Percentiles rank a stretch among this genome's conserved stretches.
phyloP scores from a whole-genome alignment of 2,329 filamentous ascomycete species.

The Chaetomium sp. region DNA sequence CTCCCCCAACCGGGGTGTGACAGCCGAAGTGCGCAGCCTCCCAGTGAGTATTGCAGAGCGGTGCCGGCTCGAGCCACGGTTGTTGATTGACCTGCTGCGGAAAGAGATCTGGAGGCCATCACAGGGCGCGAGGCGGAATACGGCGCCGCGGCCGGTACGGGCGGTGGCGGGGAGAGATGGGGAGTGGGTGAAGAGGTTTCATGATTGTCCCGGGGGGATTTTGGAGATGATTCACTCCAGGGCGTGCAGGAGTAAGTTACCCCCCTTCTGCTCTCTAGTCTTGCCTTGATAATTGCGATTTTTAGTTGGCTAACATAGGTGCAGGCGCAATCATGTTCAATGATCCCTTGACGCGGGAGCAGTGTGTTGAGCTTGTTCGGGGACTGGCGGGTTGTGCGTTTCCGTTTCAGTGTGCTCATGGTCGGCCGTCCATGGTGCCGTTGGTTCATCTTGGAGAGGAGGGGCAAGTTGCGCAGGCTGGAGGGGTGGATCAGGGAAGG shows the following conservation, averaged over 20 bases:
- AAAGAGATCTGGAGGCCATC: slow-evolving; percentile 62
- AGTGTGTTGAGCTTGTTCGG: slow-evolving; percentile 53
- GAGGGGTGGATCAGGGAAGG: not conserved
- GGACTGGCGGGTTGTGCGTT: slow-evolving; percentile 59
- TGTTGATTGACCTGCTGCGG: slow-evolving; percentile 69
- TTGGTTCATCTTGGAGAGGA: slow-evolving; percentile 44
- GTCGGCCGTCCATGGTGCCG: slow-evolving; percentile 59
- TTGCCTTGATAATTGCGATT: not conserved
- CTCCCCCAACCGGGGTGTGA: not conserved
- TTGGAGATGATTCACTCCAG: slow-evolving; percentile 70
- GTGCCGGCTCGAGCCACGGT: slow-evolving; percentile 62
- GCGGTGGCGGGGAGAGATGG: slow-evolving; percentile 11
- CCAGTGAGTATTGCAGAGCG: slow-evolving; percentile 70
- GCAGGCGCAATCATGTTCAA: slow-evolving; percentile 77
- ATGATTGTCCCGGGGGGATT: slow-evolving; percentile 66
- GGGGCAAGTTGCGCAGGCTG: not conserved
- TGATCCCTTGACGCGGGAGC: slow-evolving; percentile 50
- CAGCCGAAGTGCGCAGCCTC: slow-evolving; percentile 35
- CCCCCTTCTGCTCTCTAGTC: not conserved
- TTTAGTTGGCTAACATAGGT: not conserved
- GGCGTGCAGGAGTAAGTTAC: slow-evolving; percentile 60
- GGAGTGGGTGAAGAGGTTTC: slow-evolving; percentile 56
- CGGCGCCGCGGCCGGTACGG: not conserved
- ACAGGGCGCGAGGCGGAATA: slow-evolving; percentile 36
- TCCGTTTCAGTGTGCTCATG: slow-evolving; percentile 81